Conservation (phyloP, 2,329 filamentous ascomycete genomes). For the Cercospora nicotianae region DNA sequence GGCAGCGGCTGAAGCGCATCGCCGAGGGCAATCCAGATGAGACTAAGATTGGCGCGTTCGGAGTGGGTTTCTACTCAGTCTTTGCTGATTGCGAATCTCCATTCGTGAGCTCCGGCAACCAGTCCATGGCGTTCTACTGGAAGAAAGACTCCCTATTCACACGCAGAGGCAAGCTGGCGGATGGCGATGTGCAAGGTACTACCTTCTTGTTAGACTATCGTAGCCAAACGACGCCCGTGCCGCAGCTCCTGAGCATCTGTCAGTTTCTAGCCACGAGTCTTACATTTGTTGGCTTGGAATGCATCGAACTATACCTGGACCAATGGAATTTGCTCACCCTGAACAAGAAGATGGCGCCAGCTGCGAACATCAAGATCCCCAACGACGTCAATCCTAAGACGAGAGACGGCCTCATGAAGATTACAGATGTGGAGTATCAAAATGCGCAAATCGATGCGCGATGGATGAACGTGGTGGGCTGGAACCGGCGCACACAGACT, state of each 20-base stretch:
- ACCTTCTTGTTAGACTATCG: slow-evolving; percentile 95
- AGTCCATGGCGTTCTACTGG: slow-evolving; percentile 99
- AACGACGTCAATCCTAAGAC: slow-evolving; percentile 78
- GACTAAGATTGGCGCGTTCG: slow-evolving; percentile 98
- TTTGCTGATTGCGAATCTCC: slow-evolving; percentile 98
- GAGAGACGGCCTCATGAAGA: slow-evolving; percentile 83
- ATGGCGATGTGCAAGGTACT: slow-evolving; percentile 60
- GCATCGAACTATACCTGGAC: slow-evolving; percentile 87
- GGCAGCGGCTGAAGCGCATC: slow-evolving; percentile 89
- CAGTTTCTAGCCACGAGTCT: slow-evolving; percentile 94
- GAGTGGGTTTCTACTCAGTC: slow-evolving; percentile 97
- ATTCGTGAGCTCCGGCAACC: slow-evolving; percentile 86
- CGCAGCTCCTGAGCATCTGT: slow-evolving; percentile 79
- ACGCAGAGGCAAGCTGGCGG: slow-evolving; percentile 71
- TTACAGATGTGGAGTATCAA: slow-evolving; percentile 76
- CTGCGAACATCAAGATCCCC: slow-evolving; percentile 70
- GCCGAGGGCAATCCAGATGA: slow-evolving; percentile 99
- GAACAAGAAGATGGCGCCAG: slow-evolving; percentile 81
- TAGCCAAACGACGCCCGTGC: slow-evolving; percentile 81
- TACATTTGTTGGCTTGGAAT: slow-evolving; percentile 87
- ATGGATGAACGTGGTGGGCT: slow-evolving; percentile 85
- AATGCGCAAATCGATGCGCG: slow-evolving; percentile 88
- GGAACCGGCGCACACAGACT: slow-evolving; percentile 58
- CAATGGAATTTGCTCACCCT: slow-evolving; percentile 78
- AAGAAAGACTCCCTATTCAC: slow-evolving; percentile 98